phyloP scores from a whole-genome alignment of 257 asterid species.

The Oldenlandia corymbosa region DNA sequence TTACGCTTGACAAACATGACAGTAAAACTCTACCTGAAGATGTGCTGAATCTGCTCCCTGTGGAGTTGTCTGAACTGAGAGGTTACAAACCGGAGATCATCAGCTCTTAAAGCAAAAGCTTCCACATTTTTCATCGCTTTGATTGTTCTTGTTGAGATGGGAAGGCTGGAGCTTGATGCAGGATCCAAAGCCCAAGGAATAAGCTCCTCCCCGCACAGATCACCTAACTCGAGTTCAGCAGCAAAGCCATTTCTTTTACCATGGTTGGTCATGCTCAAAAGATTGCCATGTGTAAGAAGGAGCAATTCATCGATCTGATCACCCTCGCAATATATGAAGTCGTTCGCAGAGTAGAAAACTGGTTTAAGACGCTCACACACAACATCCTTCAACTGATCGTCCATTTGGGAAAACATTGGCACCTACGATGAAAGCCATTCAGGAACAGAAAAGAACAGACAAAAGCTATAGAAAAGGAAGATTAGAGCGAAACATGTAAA shows the following conservation, averaged over 20 bases:
- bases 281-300: slow-evolving; percentile 50
- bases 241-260: slow-evolving; percentile 54
- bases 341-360: slow-evolving; percentile 41
- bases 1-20: too few species aligned
- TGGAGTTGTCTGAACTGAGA: slow-evolving; percentile 31
- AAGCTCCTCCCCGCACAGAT: slow-evolving; percentile 33
- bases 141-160: slow-evolving; percentile 30
- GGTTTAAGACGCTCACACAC: slow-evolving; percentile 46
- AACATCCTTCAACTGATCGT: slow-evolving; percentile 52
- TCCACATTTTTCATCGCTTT: slow-evolving; percentile 23
- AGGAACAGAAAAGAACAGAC: neutral
- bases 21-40: too few species aligned
- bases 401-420: slow-evolving; percentile 58
- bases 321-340: slow-evolving; percentile 51
- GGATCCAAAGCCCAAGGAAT: slow-evolving; percentile 28
- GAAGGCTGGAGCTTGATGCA: slow-evolving; percentile 18
- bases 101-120: slow-evolving; percentile 28
- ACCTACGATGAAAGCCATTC: slow-evolving; percentile 29
- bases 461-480: neutral
- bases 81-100: slow-evolving; percentile 25
- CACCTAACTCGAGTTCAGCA: slow-evolving; percentile 37
- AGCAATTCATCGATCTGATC: slow-evolving; percentile 67
- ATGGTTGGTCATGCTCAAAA: too few species aligned
- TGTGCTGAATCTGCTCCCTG: too few species aligned
- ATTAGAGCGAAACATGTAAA: neutral